phyloP scores from a whole-genome alignment of 345 rosid species.

The Euclidium syriacum region DNA sequence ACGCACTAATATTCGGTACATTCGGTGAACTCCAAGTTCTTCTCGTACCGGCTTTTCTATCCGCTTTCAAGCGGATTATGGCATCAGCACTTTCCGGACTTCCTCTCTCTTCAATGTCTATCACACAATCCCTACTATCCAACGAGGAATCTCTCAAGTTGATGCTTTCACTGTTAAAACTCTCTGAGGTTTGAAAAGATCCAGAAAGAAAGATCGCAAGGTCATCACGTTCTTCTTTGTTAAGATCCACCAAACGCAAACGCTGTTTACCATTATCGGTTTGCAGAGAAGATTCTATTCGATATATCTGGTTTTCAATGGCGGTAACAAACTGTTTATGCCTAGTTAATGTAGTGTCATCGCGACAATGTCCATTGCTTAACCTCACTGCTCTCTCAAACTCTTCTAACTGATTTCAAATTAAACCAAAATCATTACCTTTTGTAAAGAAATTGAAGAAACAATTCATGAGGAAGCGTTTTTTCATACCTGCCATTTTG shows the following conservation, averaged over 20 bases:
- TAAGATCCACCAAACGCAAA: constrained; percentile 63
- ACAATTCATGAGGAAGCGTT: background rate
- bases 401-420: constrained; percentile 64
- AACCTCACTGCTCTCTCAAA: constrained; percentile 71
- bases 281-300: constrained; percentile 52
- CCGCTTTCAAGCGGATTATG: constrained; percentile 29
- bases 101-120: constrained; percentile 27
- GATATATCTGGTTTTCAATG: constrained; percentile 57
- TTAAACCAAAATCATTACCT: background rate
- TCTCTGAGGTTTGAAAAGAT: constrained; percentile 31
- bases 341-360: constrained; percentile 47
- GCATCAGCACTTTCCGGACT: constrained; percentile 26
- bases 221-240: constrained; percentile 79
- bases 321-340: constrained; percentile 72
- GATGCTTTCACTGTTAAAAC: constrained; percentile 32
- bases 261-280: constrained; percentile 59
- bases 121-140: constrained; percentile 25
- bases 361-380: constrained; percentile 47
- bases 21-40: constrained; percentile 67
- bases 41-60: constrained; percentile 33
- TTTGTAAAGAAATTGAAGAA: background rate
- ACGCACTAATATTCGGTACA: constrained; percentile 38
- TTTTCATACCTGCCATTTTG: constrained; percentile 84
- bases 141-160: constrained; percentile 21
- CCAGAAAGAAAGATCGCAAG: constrained; percentile 80